Base-by-base conservation (phyloP, 768 basidiomycete species). In the Suillus spraguei region DNA sequence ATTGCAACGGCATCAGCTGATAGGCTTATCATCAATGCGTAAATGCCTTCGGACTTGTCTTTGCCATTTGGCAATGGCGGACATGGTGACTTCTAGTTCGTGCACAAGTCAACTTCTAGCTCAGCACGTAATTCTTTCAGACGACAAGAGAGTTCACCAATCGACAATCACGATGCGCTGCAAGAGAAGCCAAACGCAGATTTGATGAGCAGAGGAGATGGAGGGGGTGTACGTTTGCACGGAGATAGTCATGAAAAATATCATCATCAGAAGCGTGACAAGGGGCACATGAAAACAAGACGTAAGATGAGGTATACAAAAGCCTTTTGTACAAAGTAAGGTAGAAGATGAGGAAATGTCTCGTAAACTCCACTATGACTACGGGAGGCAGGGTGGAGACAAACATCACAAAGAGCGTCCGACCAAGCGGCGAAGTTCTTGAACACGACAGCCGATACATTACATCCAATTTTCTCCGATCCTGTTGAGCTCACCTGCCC, bases 401-500 rank as follows among this genome's bases (percentile, higher is more conserved):
- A 70, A 67, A 64, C 58, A 64, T 59, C 38, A 64, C 42, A 60
- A 66, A 70, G 73, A 77, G 64, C 77, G 82, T 84, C 81, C 83
- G 80, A 80, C 74, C 65, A 74, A 68, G 75, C 77, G 74, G 74
- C 73, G 77, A 71, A 69, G 70, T 68, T 71, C 72, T 74, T 69
- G 69, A 71, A 62, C 68, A 60, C 38, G 28, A 53, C 59, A 59
- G 62, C 63, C 56, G 56, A 47, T 65, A 38, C 38, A 54, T 71
- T 65, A 75, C 64, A 77, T 77, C 74, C 74, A 77, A 17, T 85
- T 85, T 67, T 89, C 88, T 65, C 83, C 73, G 50, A 87, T 77
- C 65, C 86, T 82, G 59, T 80, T 72, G 56, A 86, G 75, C 63
- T 87, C 86, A 5, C 82, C 79, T 60, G 82, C 77, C 89, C 89